phyloP scores from a whole-genome alignment of 139 green algal species.

The Closterium sp. region DNA sequence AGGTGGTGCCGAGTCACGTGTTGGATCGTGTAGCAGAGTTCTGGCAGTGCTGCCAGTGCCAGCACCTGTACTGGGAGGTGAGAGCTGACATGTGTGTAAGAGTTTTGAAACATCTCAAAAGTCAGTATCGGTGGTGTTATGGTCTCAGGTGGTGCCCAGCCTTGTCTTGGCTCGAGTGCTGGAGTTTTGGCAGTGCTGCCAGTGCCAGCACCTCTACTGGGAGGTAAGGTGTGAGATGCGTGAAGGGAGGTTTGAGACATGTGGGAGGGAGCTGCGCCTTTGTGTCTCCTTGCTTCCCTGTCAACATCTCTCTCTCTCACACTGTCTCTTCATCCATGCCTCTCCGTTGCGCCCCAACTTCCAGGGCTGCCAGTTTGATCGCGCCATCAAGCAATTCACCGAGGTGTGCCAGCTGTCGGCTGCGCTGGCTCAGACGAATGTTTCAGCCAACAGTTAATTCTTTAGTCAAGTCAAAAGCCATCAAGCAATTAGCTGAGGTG shows the following conservation, averaged over 20 bases:
- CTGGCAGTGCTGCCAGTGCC: constrained; percentile 41
- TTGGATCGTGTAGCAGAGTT: constrained; percentile 20
- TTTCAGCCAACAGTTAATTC: not conserved
- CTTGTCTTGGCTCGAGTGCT: not conserved
- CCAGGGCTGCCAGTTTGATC: constrained; percentile 43
- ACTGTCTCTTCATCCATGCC: not conserved
- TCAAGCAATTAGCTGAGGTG: too few species aligned
- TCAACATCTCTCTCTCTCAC: too few species aligned
- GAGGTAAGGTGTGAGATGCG: constrained; percentile 28
- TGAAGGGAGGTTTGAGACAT: too few species aligned
- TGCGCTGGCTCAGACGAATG: not conserved
- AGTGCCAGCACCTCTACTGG: constrained; percentile 38
- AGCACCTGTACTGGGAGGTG: constrained; percentile 47
- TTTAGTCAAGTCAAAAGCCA: too few species aligned
- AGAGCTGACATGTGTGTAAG: not conserved
- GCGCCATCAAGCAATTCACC: constrained; percentile 17
- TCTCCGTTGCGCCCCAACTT: not conserved
- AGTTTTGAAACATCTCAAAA: too few species aligned
- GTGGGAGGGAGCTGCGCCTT: too few species aligned
- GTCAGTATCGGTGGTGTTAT: not conserved
- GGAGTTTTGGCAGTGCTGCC: constrained; percentile 45
- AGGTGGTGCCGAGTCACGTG: constrained; percentile 22
- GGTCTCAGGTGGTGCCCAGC: constrained; percentile 12
- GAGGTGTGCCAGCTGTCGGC: not conserved
- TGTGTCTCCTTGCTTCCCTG: too few species aligned